Base-by-base conservation (phyloP, 2,329 filamentous ascomycete genomes). In the Clonostachys chloroleuca region DNA sequence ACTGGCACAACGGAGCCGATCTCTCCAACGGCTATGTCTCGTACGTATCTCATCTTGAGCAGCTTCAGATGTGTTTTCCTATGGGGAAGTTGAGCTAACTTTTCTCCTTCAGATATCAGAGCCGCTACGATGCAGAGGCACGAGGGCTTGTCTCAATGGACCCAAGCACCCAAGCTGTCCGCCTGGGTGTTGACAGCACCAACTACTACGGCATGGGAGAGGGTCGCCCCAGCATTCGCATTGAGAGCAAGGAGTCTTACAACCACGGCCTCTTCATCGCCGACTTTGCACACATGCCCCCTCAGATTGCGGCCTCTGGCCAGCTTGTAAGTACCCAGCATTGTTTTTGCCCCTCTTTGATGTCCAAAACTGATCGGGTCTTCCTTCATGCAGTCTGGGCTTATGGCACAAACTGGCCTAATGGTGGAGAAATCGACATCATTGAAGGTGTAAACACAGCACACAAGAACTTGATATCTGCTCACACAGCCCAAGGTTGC, bases 281-380 rank as follows among this genome's bases (percentile, higher is more conserved):
- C 18, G 87, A 91, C 60, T 77, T 90, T 45, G 72, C 73, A 16
- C 86, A 91, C 55, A 90, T 91, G 84, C 86, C 87, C 4, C 74
- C 2, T 81, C 82, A 3, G 70, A 80, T 44, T 91, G 87, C 54
- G 87, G 87, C 18, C 75, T 81, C 18, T 90, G 87, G 86, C 86
- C 87, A 46, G 83, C 86, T 64, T 88, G 77, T 83, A 68, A 62
- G 68, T 64, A 16, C 17, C 9, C n/a, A 10, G 24, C 24, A 30
- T 30, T 30, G 24, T 30, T 9, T 30, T 30, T 91, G 84, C 86
- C 87, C 4, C 75, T 74, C 3, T 81, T 81, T 2, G 70, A 80
- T 44, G 91, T 87, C 54, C 87, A 87, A 18, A 75, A 81, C 18
- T 90, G 87, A 86, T 86, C 87, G 46, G 82, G 85, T 64, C 88